phyloP scores from a whole-genome alignment of 2,329 filamentous ascomycete species.

The Amesomyces nigricolor region DNA sequence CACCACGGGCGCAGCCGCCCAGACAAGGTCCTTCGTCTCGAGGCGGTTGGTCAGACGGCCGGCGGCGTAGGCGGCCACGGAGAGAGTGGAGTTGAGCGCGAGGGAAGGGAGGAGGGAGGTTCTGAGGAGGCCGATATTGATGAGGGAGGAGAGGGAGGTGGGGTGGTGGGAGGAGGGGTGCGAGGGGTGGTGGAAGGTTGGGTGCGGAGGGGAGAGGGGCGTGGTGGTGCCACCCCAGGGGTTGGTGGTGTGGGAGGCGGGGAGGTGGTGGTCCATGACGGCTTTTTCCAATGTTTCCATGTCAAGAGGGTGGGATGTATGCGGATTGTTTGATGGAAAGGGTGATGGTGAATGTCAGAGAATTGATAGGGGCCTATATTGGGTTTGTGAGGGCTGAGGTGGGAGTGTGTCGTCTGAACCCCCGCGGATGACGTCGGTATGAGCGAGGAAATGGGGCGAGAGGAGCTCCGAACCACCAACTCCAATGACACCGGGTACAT shows the following conservation, averaged over 20 bases:
- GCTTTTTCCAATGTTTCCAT: not conserved
- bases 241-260: slow-evolving; percentile 7
- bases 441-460: too few relatives aligned
- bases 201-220: not conserved
- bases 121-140: slow-evolving; percentile 44
- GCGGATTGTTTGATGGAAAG: not conserved
- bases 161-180: not conserved
- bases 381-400: too few relatives aligned
- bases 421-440: too few relatives aligned
- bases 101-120: slow-evolving; percentile 50
- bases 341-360: too few relatives aligned
- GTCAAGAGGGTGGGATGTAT: not conserved
- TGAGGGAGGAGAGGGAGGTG: slow-evolving; percentile 4
- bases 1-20: slow-evolving; percentile 48
- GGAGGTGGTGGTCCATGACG: not conserved
- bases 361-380: too few relatives aligned
- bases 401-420: too few relatives aligned
- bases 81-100: slow-evolving; percentile 46
- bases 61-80: slow-evolving; percentile 46
- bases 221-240: slow-evolving; percentile 10
- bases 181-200: not conserved
- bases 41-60: slow-evolving; percentile 48
- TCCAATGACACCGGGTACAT: too few relatives aligned
- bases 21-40: slow-evolving; percentile 56
- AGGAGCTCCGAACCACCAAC: too few relatives aligned